Base-by-base conservation (phyloP, 176 grass and related monocot genomes). In the Leersia perrieri region DNA sequence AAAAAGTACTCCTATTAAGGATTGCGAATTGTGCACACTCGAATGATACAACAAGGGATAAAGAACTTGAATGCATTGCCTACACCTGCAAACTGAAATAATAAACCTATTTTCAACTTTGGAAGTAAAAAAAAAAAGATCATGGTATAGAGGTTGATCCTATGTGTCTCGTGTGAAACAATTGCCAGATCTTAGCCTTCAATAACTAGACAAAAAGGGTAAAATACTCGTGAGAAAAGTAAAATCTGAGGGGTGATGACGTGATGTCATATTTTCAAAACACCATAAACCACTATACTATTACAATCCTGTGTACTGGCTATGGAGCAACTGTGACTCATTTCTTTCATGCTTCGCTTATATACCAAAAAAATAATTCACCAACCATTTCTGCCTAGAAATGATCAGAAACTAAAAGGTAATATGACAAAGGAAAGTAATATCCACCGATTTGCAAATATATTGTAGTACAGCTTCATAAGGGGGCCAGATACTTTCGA, bases 401-500 rank as follows among this genome's bases (percentile, higher is more conserved):
- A 77, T 51, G 31, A 70, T 40, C 62, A 6, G 69, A 87, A 86
- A 14, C 18, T 11, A 79, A 49, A 49, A 39, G 75, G 63, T 38
- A 32, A 70, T 16, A 75, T 61, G 38, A 69, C 14, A 68, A 12
- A 45, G 39, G 36, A 75, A 12, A 87, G 16, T 10, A 75, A 2
- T 16, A 35, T 70, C 36, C 39, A 60, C n/a, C 36, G 13, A 10
- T 67, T 62, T 42, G 7, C 69, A 30, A 70, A 75, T 11, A 55
- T 41, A 76, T 62, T 12, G 36, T 22, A 81, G 12, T 7, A 10
- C 5, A 30, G 6, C 62, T 74, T 49, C 28, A 60, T 20, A 67
- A 68, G 30, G 35, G 41, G 23, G 20, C 13, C 11, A 87, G 11
- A 66, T 66, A 26, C 41, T 66, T 63, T 16, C 53, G 18, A 38